A percentile compares a stretch with the other conserved stretches of the same genome.
Conservation (phyloP, 2,329 filamentous ascomycete genomes). For the Hypomyces rosellus region DNA sequence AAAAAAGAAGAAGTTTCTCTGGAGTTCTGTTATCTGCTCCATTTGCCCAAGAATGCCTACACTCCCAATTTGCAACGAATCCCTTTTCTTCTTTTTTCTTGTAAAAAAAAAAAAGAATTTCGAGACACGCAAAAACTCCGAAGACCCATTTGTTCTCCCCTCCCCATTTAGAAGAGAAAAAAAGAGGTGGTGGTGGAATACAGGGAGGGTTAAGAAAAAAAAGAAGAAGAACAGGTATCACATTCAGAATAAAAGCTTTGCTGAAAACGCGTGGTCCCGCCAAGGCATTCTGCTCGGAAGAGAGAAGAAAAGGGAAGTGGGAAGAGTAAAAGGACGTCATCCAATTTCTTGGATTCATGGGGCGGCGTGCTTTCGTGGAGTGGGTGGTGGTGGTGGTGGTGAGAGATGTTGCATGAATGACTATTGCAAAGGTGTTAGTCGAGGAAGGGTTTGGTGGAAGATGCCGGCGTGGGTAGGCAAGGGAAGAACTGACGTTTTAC, state of each 20-base stretch:
- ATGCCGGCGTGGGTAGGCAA: background rate
- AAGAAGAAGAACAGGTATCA: slow-evolving; percentile 3
- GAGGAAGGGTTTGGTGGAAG: background rate
- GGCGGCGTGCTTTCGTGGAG: background rate
- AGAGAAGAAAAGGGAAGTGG: background rate
- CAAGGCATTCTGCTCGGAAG: background rate
- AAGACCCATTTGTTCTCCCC: background rate
- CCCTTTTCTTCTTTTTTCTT: background rate
- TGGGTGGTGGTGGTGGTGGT: too few relatives aligned
- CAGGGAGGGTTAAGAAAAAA: background rate
- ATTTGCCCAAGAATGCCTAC: too few relatives aligned
- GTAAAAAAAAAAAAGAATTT: background rate
- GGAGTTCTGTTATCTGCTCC: too few relatives aligned
- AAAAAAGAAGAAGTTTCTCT: too few relatives aligned
- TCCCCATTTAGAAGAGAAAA: background rate
- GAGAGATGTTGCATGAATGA: too few relatives aligned
- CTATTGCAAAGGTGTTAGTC: background rate
- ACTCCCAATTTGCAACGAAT: background rate
- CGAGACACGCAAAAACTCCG: background rate
- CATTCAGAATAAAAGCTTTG: slow-evolving; percentile 2
- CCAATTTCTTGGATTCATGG: too few relatives aligned
- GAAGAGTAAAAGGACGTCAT: too few relatives aligned
- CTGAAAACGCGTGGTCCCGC: background rate
- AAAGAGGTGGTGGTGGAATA: background rate
- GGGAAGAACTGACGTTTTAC: background rate